Evolutionary conservation across 2,329 filamentous ascomycete genomes (phyloP), one percentile per base, ranked within the genome.

Genomic region (Trichoderma sp.): DNA sequence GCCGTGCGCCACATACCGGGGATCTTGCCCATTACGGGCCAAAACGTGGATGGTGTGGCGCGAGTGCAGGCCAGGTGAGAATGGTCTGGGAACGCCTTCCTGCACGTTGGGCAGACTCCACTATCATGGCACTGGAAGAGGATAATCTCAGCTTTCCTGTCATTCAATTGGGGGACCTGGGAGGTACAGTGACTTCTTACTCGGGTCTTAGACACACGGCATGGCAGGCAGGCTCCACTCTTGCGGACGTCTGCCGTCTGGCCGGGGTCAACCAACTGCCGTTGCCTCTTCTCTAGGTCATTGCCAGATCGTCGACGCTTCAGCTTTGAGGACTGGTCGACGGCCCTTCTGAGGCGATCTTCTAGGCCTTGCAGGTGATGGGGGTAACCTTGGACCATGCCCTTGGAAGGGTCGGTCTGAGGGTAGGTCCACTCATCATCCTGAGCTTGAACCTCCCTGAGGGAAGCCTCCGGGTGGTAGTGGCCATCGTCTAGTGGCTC

Each of bases 181-280:
- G 72, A 73, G 65, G 70, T 69, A 71, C 70, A 72, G 71, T 77
- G 76, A 69, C 66, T 69, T 78, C 84, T 82, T 82, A 86, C 86
- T 75, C 80, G 78, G 75, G 83, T 82, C 80, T 86, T 87, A 74
- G 81, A 82, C 73, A 84, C 80, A 74, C 82, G 84, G 77, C 86
- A 87, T 71, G 82, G 82, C 69, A 84, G 80, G 75, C 86, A 87
- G 39, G 85, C 84, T 72, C 83, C 83, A 75, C 80, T 81, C 76
- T 84, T 84, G 74, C 86, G 84, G 69, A 87, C 84, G 70, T 82
- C 81, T 67, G 84, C 84, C 57, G 86, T 86, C 78, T 86, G 82
- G 73, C 83, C 80, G 56, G 80, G 82, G 74, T 83, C 79, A 70
- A 77, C 76, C 30, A 83, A 77, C 70, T 82, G 80, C 63, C 81